Conservation (phyloP, 2,329 filamentous ascomycete genomes). For the Curvularia sp. region DNA sequence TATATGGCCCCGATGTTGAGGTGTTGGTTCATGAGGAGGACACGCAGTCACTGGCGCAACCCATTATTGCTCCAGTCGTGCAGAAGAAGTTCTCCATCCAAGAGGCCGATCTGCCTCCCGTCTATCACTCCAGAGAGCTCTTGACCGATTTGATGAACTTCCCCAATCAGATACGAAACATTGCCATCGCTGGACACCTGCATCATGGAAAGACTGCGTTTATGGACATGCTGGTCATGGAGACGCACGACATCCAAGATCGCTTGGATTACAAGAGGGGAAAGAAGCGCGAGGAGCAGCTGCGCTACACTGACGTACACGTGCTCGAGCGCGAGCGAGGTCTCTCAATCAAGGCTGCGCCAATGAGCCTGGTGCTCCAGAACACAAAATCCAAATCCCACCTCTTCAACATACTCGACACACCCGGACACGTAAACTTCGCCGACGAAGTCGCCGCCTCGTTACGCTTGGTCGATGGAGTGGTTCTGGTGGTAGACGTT, state of each 20-base stretch:
- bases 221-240: slow-evolving; percentile 96
- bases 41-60: slow-evolving; percentile 87
- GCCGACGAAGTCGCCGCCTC: slow-evolving; percentile 94
- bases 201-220: slow-evolving; percentile 98
- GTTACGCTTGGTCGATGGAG: slow-evolving; percentile 85
- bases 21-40: slow-evolving; percentile 97
- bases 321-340: slow-evolving; percentile 88
- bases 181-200: slow-evolving; percentile 89
- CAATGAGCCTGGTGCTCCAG: slow-evolving; percentile 91
- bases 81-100: slow-evolving; percentile 96
- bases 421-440: slow-evolving; percentile 97
- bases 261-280: slow-evolving; percentile 82
- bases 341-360: slow-evolving; percentile 88
- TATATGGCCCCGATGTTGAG: slow-evolving; percentile 94
- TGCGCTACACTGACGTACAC: slow-evolving; percentile 94
- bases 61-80: slow-evolving; percentile 91
- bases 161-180: slow-evolving; percentile 90
- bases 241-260: slow-evolving; percentile 88
- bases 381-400: slow-evolving; percentile 93
- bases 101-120: slow-evolving; percentile 86
- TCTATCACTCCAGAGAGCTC: slow-evolving; percentile 87
- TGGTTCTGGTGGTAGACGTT: slow-evolving; percentile 92
- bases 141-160: slow-evolving; percentile 97
- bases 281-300: slow-evolving; percentile 82
- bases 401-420: slow-evolving; percentile 93